Evolutionary conservation across 2,329 filamentous ascomycete species (phyloP).

Genomic region (Magnaporthales sp.): DNA sequence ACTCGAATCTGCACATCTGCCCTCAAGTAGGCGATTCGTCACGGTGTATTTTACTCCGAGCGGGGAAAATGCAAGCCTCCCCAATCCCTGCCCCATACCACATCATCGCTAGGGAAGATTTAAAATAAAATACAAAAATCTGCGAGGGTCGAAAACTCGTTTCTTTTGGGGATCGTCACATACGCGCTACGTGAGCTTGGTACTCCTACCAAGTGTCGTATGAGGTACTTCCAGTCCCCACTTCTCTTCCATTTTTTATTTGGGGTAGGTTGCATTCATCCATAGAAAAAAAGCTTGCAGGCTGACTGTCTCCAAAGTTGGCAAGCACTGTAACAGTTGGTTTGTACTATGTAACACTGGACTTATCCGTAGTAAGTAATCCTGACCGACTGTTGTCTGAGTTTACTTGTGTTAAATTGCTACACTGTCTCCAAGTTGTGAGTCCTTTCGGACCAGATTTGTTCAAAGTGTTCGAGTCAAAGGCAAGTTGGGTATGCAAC

Average conservation of each 20-base stretch:
- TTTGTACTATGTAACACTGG: neutral
- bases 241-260: neutral
- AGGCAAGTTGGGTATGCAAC: neutral
- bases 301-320: neutral
- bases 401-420: neutral
- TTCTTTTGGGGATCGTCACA: neutral
- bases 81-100: neutral
- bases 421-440: neutral
- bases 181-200: neutral
- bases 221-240: neutral
- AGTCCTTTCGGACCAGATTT: neutral
- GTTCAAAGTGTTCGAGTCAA: neutral
- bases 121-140: neutral
- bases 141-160: neutral
- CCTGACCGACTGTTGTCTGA: too few species aligned
- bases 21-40: neutral
- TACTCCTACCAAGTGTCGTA: neutral
- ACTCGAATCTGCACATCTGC: neutral
- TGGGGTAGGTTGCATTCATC: slow-evolving; percentile 1
- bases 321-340: neutral
- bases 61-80: neutral
- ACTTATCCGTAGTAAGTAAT: neutral
- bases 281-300: neutral
- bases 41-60: neutral
- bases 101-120: neutral